phyloP scores from a whole-genome alignment of 2,329 filamentous ascomycete species.

The Arthrobotrys conoides region DNA sequence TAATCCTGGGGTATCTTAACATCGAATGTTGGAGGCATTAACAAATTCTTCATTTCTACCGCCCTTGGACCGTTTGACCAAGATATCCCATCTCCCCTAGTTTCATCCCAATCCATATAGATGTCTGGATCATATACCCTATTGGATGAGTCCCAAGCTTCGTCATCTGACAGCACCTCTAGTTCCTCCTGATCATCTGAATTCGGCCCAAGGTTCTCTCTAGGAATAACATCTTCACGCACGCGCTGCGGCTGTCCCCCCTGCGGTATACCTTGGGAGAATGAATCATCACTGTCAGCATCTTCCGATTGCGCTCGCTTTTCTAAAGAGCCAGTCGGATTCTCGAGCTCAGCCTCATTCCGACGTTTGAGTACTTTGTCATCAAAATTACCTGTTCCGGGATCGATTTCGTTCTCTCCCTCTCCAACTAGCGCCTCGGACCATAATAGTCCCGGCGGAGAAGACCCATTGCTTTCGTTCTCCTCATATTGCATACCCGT shows the following conservation, averaged over 20 bases:
- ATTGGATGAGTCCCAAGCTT: no score
- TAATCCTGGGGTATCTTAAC: background rate
- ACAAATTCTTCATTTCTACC: background rate
- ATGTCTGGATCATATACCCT: no score
- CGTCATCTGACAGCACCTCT: no score
- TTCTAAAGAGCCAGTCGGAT: background rate
- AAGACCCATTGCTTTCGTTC: background rate
- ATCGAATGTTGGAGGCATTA: background rate
- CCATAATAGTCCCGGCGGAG: background rate
- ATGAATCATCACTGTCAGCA: no score
- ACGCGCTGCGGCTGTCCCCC: background rate
- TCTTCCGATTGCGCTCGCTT: background rate
- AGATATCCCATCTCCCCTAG: background rate
- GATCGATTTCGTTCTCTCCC: background rate
- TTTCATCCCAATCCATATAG: no score
- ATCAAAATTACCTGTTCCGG: background rate
- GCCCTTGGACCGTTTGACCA: no score
- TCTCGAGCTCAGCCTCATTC: background rate
- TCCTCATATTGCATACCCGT: background rate
- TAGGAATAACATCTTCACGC: background rate
- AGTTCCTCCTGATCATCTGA: background rate
- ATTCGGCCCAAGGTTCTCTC: background rate
- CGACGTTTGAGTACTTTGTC: background rate
- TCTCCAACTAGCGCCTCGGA: background rate
- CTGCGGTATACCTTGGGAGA: background rate